phyloP scores from a whole-genome alignment of 805 yeast genomes.

The Cyberlindnera xylosilytica region DNA sequence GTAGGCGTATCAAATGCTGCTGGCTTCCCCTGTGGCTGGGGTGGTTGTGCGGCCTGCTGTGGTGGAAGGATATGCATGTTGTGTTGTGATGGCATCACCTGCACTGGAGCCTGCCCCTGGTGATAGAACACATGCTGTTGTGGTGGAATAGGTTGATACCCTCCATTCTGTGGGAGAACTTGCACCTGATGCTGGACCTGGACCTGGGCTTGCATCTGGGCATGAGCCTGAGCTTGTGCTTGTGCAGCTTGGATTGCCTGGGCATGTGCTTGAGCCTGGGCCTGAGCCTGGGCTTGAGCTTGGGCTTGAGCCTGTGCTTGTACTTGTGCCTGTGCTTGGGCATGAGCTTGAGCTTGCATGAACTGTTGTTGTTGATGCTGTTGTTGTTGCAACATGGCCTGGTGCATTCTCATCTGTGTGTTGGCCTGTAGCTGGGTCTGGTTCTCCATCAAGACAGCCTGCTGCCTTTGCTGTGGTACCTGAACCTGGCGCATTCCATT shows the following conservation, averaged over 20 bases:
- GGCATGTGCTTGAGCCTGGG: constrained; percentile 4
- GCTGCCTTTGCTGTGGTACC: constrained; percentile 11
- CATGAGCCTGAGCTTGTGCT: constrained; percentile 3
- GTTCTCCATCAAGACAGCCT: constrained; percentile 4
- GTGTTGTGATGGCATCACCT: not conserved
- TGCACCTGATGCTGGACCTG: not conserved
- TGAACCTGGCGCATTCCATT: too few species aligned
- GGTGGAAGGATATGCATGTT: constrained; percentile 5
- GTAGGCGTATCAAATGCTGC: not conserved
- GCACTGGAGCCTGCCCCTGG: not conserved
- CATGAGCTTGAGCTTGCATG: constrained; percentile 3
- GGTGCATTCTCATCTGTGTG: constrained; percentile 20
- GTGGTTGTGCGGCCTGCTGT: constrained; percentile 28
- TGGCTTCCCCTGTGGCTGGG: constrained; percentile 28
- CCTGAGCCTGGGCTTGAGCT: constrained; percentile 2
- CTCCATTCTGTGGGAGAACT: not conserved
- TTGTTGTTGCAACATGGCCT: constrained; percentile 15
- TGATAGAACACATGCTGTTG: constrained; percentile 7
- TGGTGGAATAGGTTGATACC: not conserved
- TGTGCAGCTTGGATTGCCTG: constrained; percentile 4
- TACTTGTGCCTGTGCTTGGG: constrained; percentile 7
- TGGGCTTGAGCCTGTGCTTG: constrained; percentile 7
- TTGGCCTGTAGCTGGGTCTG: constrained; percentile 15
- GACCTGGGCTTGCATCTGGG: not conserved
- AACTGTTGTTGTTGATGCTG: constrained; percentile 10